Evolutionary conservation across 768 basidiomycete species (phyloP), one percentile per base, ranked within the genome.

Genomic region (Amanita muscaria): DNA sequence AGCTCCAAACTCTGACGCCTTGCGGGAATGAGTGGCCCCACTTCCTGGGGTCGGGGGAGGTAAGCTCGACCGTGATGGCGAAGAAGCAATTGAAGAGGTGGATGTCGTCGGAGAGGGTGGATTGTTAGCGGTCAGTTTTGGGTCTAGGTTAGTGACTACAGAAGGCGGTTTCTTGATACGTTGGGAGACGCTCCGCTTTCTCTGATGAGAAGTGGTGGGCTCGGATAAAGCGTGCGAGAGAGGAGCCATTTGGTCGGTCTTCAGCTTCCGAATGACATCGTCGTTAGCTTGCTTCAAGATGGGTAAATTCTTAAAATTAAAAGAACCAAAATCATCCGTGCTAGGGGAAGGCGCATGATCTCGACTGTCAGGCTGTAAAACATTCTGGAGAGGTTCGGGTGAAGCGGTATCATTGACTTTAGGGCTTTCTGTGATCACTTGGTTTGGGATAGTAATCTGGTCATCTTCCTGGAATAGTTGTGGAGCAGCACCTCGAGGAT

Each of bases 201-300:
- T 75, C 18, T 70, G 65, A 54, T 81, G 81, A 36, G 72, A 61
- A 44, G 64, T 67, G 8, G 65, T 56, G 1, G 83, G 74, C 54
- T 91, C 81, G 4, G 80, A 72, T 48, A 88, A 66, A 5, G 87
- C 70, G 51, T 90, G 86, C 0, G 77, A 65, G 32, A 92, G 72
- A 10, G 89, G 88, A 0, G 76, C 66, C 65, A 92, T 76, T 56
- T 90, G 88, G 51, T 97, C 94, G 2, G 87, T 88, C 64, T 88
- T 85, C 57, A 98, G 72, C 64, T 97, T 96, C 49, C 89, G 81
- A 54, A 99, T 96, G 53, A 98, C 82, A 59, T 98, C 93, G 64
- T 99, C 96, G 60, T 99, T 99, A 14, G 90, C 92, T 64, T 97
- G 92, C 66, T 98, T 99, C 62, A 98, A 68, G 5, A 96, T 78